Conservation (phyloP, 2,329 filamentous ascomycete species). For the Helminthosporium solani region DNA sequence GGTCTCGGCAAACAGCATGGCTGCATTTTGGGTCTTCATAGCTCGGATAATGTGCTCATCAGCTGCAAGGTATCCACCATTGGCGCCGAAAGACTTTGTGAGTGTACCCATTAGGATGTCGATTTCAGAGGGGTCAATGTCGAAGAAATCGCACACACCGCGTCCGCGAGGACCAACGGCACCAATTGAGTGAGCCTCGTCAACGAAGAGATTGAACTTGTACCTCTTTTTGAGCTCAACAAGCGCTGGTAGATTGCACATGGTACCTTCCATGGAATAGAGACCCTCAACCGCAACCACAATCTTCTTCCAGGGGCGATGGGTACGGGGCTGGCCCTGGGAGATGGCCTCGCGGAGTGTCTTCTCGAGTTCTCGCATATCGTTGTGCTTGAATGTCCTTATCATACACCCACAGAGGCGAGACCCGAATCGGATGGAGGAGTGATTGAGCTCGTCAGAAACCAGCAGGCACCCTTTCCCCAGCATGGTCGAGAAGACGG, state of each 20-base stretch:
- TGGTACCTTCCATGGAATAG: constrained; percentile 99
- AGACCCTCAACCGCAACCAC: constrained; percentile 93
- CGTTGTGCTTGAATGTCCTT: constrained; percentile 95
- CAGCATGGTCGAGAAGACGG: constrained; percentile 86
- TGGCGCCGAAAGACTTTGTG: constrained; percentile 97
- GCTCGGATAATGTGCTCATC: constrained; percentile 92
- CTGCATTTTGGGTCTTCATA: constrained; percentile 80
- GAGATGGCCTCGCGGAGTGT: constrained; percentile 89
- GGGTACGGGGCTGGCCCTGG: constrained; percentile 95
- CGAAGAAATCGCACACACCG: constrained; percentile 97
- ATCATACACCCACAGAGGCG: constrained; percentile 94
- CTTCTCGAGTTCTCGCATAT: constrained; percentile 83
- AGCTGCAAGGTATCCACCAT: constrained; percentile 90
- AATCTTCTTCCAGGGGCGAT: constrained; percentile 99
- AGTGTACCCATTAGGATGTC: constrained; percentile 98
- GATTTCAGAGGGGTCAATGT: constrained; percentile 80
- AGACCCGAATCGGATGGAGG: constrained; percentile 92
- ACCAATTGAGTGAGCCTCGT: constrained; percentile 95
- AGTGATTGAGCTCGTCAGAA: constrained; percentile 96
- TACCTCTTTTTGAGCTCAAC: constrained; percentile 88
- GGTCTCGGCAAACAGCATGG: constrained; percentile 82
- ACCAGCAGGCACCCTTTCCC: constrained; percentile 92
- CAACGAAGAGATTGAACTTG: constrained; percentile 94
- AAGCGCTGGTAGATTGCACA: constrained; percentile 94
- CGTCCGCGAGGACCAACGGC: constrained; percentile 85